These are phyloP conservation scores for Trichosphaerium sp. DNA, from an alignment of 78 protist genomes.

Conservation along the genomic window DNA sequence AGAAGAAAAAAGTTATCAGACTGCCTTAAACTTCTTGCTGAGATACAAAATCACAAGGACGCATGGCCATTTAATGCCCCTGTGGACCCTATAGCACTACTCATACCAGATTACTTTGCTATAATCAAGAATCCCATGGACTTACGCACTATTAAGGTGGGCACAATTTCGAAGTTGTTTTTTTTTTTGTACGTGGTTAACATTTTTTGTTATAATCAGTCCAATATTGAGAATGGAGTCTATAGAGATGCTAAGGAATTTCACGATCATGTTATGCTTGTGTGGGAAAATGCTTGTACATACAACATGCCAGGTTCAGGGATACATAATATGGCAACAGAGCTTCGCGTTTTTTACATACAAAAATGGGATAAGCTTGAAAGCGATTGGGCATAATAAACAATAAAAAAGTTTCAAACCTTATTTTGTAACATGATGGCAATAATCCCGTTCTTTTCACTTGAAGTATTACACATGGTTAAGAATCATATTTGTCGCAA, in stretches of 20 bases:
- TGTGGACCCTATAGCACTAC: slow-evolving; percentile 67
- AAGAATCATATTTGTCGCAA: no score
- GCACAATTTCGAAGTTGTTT: slow-evolving; percentile 4
- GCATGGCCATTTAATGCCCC: slow-evolving; percentile 53
- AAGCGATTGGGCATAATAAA: no score
- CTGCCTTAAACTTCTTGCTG: no score
- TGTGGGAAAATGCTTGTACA: slow-evolving; percentile 9
- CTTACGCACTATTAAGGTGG: slow-evolving; percentile 70
- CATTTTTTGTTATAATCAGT: not conserved
- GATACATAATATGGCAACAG: not conserved
- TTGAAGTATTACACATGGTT: no score
- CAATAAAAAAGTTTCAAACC: no score
- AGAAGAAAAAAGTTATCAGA: no score
- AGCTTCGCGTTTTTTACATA: not conserved
- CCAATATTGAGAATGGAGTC: no score
- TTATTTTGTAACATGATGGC: no score
- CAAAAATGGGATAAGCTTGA: no score
- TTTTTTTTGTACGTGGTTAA: not conserved
- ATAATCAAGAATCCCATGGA: slow-evolving; percentile 81
- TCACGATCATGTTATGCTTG: slow-evolving; percentile 5
- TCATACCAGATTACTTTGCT: slow-evolving; percentile 63
- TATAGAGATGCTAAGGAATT: not conserved
- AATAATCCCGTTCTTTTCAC: no score
- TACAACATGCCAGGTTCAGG: slow-evolving; percentile 15
- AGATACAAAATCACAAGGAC: no score